Evolutionary conservation across 1,139 yeast genomes (phyloP), one percentile per base, ranked within the genome.

Genomic region (Candida dubliniensis): DNA sequence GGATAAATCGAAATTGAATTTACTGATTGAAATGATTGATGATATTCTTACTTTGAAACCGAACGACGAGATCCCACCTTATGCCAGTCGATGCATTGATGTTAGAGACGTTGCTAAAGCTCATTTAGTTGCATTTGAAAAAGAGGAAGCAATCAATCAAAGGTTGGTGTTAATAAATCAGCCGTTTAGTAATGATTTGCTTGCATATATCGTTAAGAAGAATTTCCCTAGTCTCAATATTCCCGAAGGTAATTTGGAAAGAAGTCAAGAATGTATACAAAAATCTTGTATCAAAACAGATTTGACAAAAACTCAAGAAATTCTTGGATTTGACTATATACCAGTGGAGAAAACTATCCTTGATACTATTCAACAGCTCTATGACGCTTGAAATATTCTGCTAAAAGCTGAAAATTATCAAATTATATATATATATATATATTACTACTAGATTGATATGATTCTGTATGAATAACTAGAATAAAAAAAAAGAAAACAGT

Each of bases 351-450:
- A 63, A 26, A 57, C 73, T 7, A 61, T 76, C 12, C 53, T 54
- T 42, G 82, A 77, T 54, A 61, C 81, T 1, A 69, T 74, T 23
- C 46, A 54, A 27, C 82, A 77, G 52, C 67, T 76, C 36, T 49
- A 71, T 46, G 58, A 59, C 12, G 59, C 59, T 24, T 34, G 26
- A 18, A 46, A 6, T n/a, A n/a, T n/a, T n/a, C n/a, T n/a, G n/a
- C n/a, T n/a, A n/a, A n/a, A n/a, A n/a, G n/a, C n/a, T n/a, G n/a
- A n/a, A n/a, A 18, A 18, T 3, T 18, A 18, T 18, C 5, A 18
- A 18, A 18, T 18, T 18, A 5, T 18, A 18, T 18, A 18, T 18
- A n/a, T n/a, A n/a, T n/a, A n/a, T n/a, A n/a, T n/a, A n/a, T n/a
- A n/a, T n/a, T n/a, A n/a, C n/a, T 18, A 18, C 3, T 18, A 18